Conservation (phyloP, 768 basidiomycete species). For the Phallus indusiatus region DNA sequence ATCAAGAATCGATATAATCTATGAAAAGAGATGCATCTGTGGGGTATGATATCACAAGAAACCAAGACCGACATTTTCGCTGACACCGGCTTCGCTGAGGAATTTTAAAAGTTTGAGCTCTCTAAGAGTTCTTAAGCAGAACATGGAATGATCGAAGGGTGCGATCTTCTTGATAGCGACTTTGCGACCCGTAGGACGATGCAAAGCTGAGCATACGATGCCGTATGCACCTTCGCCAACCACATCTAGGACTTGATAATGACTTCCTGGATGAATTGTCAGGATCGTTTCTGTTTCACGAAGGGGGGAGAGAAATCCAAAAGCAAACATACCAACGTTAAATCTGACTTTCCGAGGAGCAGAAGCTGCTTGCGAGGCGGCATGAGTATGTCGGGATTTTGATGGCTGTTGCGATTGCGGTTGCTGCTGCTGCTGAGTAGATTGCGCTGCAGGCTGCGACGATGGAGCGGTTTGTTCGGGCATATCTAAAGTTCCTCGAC, state of each 20-base stretch:
- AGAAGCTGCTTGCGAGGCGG: slow-evolving; percentile 34
- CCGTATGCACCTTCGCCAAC: slow-evolving; percentile 96
- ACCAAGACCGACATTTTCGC: slow-evolving; percentile 60
- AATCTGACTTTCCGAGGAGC: slow-evolving; percentile 81
- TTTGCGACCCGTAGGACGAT: slow-evolving; percentile 65
- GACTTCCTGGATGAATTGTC: slow-evolving; percentile 12
- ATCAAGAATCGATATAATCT: slow-evolving; percentile 88
- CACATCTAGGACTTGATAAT: slow-evolving; percentile 68
- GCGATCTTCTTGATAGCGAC: slow-evolving; percentile 96
- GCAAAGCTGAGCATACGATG: slow-evolving; percentile 79
- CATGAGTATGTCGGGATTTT: slow-evolving; percentile 38
- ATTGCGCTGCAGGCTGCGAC: slow-evolving; percentile 1
- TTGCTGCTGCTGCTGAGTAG: slow-evolving; percentile 5
- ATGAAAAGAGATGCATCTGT: slow-evolving; percentile 7
- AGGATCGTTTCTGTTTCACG: background rate
- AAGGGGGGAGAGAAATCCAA: background rate
- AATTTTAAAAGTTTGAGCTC: slow-evolving; percentile 89
- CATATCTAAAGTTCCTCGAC: slow-evolving; percentile 5
- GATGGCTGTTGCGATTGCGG: slow-evolving; percentile 6
- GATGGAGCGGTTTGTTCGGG: slow-evolving; percentile 1
- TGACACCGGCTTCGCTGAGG: slow-evolving; percentile 78
- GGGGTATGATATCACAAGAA: background rate
- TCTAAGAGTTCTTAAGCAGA: slow-evolving; percentile 64
- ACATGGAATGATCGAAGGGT: slow-evolving; percentile 93
- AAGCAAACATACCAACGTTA: slow-evolving; percentile 55